phyloP scores from a whole-genome alignment of 129 eudicot genomes.

The Flaveria sonorensis region DNA sequence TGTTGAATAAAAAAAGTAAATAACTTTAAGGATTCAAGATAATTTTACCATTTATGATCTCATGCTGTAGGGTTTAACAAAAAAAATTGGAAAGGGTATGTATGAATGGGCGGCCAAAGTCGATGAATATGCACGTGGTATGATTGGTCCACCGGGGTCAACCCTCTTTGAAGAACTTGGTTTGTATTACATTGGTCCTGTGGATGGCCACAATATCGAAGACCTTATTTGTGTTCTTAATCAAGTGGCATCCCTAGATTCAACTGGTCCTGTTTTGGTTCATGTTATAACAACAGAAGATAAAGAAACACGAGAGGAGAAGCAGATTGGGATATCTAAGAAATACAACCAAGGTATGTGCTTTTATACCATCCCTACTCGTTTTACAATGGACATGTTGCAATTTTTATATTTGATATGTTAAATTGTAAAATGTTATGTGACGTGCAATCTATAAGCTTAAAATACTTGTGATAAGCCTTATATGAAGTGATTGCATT shows the following conservation, averaged over 20 bases:
- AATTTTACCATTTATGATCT: constrained; percentile 10
- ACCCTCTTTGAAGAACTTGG: constrained; percentile 96
- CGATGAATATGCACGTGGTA: constrained; percentile 92
- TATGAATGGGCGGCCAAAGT: constrained; percentile 97
- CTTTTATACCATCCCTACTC: constrained; percentile 20
- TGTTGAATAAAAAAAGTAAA: background rate
- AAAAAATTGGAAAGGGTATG: constrained; percentile 82
- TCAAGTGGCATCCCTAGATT: constrained; percentile 82
- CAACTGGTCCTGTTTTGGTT: constrained; percentile 88
- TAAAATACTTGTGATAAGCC: constrained; percentile 2
- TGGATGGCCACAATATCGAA: constrained; percentile 89
- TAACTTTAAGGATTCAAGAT: background rate
- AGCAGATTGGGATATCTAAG: constrained; percentile 25
- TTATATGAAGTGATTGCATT: background rate
- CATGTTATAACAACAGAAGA: constrained; percentile 83
- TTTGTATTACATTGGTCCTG: constrained; percentile 92
- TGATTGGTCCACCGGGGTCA: constrained; percentile 93
- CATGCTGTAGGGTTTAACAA: constrained; percentile 65
- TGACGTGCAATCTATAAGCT: background rate
- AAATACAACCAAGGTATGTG: constrained; percentile 49
- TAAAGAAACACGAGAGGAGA: constrained; percentile 38
- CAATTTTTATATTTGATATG: background rate
- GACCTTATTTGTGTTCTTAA: constrained; percentile 80
- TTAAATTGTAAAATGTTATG: background rate
- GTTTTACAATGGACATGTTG: background rate